Conservation (phyloP, 1,139 yeast genomes). For the Pichia sp. region DNA sequence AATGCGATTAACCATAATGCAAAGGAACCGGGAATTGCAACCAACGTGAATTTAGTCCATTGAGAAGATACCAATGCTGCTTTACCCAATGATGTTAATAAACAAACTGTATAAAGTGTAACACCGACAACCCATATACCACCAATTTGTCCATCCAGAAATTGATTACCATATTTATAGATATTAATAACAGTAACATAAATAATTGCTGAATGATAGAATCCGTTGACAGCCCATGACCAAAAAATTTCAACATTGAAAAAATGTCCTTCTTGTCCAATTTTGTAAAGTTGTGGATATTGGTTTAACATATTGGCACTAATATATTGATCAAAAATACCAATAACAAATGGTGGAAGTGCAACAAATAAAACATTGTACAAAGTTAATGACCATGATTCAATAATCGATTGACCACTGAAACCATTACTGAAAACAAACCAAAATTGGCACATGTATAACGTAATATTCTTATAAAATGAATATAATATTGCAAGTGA, state of each 20-base stretch:
- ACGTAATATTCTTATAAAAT: slow-evolving; percentile 89
- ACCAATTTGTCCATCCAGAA: slow-evolving; percentile 64
- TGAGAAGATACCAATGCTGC: slow-evolving; percentile 87
- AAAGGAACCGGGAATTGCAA: slow-evolving; percentile 95
- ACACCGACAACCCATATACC: slow-evolving; percentile 98
- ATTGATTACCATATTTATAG: slow-evolving; percentile 60
- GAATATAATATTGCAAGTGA: slow-evolving; percentile 90
- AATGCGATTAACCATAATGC: slow-evolving; percentile 76
- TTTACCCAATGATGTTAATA: slow-evolving; percentile 85
- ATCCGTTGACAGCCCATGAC: slow-evolving; percentile 97
- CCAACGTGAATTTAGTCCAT: slow-evolving; percentile 90
- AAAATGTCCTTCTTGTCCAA: slow-evolving; percentile 84
- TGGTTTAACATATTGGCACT: slow-evolving; percentile 83
- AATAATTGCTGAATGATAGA: slow-evolving; percentile 84
- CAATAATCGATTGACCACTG: slow-evolving; percentile 93
- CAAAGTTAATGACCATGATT: slow-evolving; percentile 95
- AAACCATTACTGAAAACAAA: slow-evolving; percentile 86
- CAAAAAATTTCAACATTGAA: slow-evolving; percentile 90
- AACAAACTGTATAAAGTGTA: slow-evolving; percentile 80
- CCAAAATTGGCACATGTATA: slow-evolving; percentile 99
- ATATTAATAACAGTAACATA: slow-evolving; percentile 69
- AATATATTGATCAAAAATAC: slow-evolving; percentile 95
- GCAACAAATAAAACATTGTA: slow-evolving; percentile 96
- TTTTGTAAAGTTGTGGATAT: slow-evolving; percentile 86
- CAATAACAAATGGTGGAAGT: slow-evolving; percentile 91